phyloP scores from a whole-genome alignment of 2,329 filamentous ascomycete species.

The Penicillium sp. region DNA sequence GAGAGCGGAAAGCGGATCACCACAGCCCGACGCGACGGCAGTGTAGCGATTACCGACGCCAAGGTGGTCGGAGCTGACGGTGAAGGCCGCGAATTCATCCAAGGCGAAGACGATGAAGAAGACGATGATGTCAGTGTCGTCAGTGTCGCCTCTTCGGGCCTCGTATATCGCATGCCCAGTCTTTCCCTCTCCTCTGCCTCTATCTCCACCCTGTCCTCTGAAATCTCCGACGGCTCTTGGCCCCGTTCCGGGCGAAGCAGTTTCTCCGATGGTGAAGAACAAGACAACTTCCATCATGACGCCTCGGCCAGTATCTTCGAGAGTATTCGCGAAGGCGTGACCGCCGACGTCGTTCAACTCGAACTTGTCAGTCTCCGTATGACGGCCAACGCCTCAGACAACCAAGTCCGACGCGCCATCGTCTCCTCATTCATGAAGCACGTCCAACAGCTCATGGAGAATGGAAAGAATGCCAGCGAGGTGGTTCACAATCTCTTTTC shows the following conservation, averaged over 20 bases:
- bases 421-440: constrained; percentile 82
- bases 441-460: constrained; percentile 67
- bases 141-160: constrained; percentile 54
- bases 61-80: constrained; percentile 59
- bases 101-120: constrained; percentile 66
- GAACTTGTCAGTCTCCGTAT: constrained; percentile 94
- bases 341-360: constrained; percentile 82
- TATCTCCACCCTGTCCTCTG: constrained; percentile 65
- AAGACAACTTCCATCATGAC: constrained; percentile 77
- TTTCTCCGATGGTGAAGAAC: constrained; percentile 62
- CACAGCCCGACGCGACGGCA: constrained; percentile 45
- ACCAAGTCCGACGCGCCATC: constrained; percentile 82
- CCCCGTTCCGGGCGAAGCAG: constrained; percentile 73
- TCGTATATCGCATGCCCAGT: constrained; percentile 54
- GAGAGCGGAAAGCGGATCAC: constrained; percentile 45
- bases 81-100: constrained; percentile 64
- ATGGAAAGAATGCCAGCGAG: constrained; percentile 60
- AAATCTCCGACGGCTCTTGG: constrained; percentile 58
- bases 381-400: constrained; percentile 83
- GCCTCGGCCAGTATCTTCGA: constrained; percentile 86
- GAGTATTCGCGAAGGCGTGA: constrained; percentile 70
- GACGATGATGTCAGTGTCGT: constrained; percentile 59
- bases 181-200: constrained; percentile 52
- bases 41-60: constrained; percentile 47
- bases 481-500: constrained; percentile 65